Conservation (phyloP, 1,284 basidiomycete species). For the Ceratobasidium sp. region DNA sequence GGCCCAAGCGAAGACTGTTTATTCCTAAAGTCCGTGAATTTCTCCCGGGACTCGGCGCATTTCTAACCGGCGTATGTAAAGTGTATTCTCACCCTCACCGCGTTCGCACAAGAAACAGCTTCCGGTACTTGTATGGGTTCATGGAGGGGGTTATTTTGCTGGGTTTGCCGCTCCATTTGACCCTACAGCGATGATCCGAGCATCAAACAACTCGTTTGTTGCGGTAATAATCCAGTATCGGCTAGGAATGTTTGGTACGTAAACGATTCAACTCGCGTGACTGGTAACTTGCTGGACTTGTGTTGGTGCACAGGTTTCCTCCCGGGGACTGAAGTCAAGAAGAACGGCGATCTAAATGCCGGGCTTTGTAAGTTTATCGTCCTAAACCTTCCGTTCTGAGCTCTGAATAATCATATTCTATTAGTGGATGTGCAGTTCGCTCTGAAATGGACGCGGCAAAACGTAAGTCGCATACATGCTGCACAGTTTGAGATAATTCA, state of each 20-base stretch:
- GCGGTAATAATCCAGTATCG: conserved; percentile 42
- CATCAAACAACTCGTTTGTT: conserved; percentile 29
- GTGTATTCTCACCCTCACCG: conserved; percentile 28
- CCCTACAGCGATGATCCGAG: conserved; percentile 27
- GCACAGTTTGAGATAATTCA: not conserved
- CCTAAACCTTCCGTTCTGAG: not conserved
- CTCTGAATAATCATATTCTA: not conserved
- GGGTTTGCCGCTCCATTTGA: conserved; percentile 27
- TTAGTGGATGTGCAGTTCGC: conserved; percentile 38
- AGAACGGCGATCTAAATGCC: conserved; percentile 28
- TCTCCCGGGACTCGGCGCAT: not conserved
- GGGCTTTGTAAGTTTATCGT: conserved; percentile 16
- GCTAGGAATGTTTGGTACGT: conserved; percentile 36
- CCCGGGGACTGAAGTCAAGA: conserved; percentile 22
- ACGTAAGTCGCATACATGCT: conserved; percentile 4
- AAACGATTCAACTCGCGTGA: not conserved
- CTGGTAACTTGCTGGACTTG: not conserved
- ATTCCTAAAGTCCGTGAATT: conserved; percentile 23
- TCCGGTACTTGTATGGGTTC: conserved; percentile 38
- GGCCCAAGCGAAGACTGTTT: conserved; percentile 34
- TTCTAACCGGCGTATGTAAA: not conserved
- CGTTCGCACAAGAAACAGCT: conserved; percentile 21
- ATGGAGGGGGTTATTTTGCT: conserved; percentile 24
- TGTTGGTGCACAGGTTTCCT: conserved; percentile 11
- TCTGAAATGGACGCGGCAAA: conserved; percentile 35